Conservation (phyloP, 345 rosid genomes). For the Salix caprea region DNA sequence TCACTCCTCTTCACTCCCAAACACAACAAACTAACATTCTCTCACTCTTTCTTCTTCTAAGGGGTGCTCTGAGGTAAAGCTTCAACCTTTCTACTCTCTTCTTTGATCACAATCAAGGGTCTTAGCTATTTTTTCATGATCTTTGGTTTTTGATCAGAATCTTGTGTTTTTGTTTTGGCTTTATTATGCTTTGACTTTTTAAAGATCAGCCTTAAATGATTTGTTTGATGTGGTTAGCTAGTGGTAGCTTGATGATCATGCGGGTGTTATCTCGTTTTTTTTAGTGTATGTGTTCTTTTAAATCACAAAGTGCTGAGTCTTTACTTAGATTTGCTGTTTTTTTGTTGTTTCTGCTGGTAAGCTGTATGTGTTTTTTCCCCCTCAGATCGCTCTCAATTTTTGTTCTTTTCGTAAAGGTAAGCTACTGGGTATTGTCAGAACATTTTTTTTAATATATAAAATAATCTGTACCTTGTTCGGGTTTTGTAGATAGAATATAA, state of each 20-base stretch:
- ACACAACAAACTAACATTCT: neutral
- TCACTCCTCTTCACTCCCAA: neutral
- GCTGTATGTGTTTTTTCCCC: neutral
- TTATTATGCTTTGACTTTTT: neutral
- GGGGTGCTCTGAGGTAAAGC: constrained; percentile 29
- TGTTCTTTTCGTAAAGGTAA: neutral
- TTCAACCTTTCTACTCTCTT: neutral
- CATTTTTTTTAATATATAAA: neutral
- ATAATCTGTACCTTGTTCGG: neutral
- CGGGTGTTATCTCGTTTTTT: neutral
- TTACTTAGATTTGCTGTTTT: neutral
- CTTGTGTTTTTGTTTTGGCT: neutral
- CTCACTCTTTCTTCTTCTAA: neutral
- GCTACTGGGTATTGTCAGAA: neutral
- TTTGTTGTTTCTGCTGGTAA: neutral
- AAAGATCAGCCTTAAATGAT: neutral
- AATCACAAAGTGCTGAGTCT: neutral
- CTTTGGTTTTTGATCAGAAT: neutral
- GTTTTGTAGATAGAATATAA: neutral
- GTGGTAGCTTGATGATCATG: neutral
- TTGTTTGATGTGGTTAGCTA: neutral
- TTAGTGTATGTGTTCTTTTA: neutral
- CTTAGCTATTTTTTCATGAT: neutral
- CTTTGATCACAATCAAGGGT: neutral
- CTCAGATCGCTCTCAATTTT: neutral